Conservation (phyloP, 768 basidiomycete genomes). For the Tulasnella sp. region DNA sequence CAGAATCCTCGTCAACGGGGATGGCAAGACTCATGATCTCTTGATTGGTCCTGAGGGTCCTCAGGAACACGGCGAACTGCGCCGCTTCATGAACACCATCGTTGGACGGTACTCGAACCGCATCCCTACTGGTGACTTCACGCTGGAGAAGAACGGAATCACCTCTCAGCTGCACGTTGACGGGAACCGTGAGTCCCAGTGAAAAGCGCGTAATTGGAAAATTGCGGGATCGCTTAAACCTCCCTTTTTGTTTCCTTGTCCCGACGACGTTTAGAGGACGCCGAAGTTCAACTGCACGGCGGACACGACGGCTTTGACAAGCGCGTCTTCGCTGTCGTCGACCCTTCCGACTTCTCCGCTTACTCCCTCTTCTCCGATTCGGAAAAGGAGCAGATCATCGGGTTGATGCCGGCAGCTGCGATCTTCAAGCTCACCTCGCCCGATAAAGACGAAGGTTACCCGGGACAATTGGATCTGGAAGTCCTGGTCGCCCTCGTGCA, state of each 20-base stretch:
- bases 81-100: conserved; percentile 60
- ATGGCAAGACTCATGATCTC: conserved; percentile 74
- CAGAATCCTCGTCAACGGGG: conserved; percentile 58
- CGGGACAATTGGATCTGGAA: conserved; percentile 58
- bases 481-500: conserved; percentile 50
- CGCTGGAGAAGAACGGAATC: conserved; percentile 52
- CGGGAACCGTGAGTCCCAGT: conserved; percentile 37
- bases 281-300: conserved; percentile 64
- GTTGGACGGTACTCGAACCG: conserved; percentile 68
- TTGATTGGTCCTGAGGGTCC: conserved; percentile 68
- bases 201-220: too few species aligned
- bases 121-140: conserved; percentile 56
- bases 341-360: conserved; percentile 29
- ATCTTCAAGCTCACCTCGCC: conserved; percentile 57
- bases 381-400: conserved; percentile 48
- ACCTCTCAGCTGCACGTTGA: conserved; percentile 46
- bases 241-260: neutral
- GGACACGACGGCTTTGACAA: conserved; percentile 64
- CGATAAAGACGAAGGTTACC: conserved; percentile 69
- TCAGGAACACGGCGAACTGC: conserved; percentile 50
- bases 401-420: conserved; percentile 39
- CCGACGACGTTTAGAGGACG: conserved; percentile 29
- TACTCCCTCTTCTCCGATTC: conserved; percentile 50
- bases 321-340: conserved; percentile 49
- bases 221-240: too few species aligned